These are phyloP conservation scores for Candida michaelii DNA, from an alignment of 805 yeast genomes.

Conservation along the genomic window DNA sequence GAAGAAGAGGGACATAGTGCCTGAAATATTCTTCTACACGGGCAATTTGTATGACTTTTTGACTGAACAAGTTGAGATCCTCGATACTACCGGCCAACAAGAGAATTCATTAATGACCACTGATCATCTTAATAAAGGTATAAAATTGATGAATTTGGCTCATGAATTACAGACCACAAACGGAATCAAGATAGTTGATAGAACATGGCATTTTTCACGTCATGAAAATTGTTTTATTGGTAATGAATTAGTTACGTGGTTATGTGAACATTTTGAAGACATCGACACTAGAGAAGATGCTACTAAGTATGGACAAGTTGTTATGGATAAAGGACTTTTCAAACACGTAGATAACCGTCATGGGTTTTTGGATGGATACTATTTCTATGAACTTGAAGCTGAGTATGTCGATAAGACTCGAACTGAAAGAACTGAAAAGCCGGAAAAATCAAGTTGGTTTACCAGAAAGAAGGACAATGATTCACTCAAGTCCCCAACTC, in stretches of 20 bases:
- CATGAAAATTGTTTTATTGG: slow-evolving; percentile 83
- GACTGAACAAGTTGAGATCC: slow-evolving; percentile 43
- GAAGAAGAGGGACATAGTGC: slow-evolving; percentile 48
- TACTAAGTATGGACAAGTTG: slow-evolving; percentile 68
- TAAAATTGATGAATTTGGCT: slow-evolving; percentile 55
- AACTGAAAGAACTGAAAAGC: slow-evolving; percentile 14
- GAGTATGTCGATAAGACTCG: slow-evolving; percentile 45
- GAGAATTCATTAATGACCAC: slow-evolving; percentile 27
- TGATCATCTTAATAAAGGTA: slow-evolving; percentile 46
- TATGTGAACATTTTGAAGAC: slow-evolving; percentile 74
- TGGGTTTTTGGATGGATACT: slow-evolving; percentile 87
- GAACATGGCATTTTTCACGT: slow-evolving; percentile 87
- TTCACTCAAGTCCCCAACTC: slow-evolving; percentile 25
- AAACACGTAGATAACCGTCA: slow-evolving; percentile 83
- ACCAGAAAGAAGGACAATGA: slow-evolving; percentile 24
- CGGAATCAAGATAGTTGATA: slow-evolving; percentile 63
- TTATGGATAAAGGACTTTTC: slow-evolving; percentile 73
- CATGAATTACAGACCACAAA: slow-evolving; percentile 68
- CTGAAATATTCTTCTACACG: slow-evolving; percentile 84
- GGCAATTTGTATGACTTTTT: slow-evolving; percentile 75
- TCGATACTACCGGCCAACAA: slow-evolving; percentile 39
- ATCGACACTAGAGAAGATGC: slow-evolving; percentile 84
- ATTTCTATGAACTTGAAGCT: slow-evolving; percentile 70
- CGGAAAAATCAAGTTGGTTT: slow-evolving; percentile 32
- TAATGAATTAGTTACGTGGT: slow-evolving; percentile 82